Conservation (phyloP, 1,284 basidiomycete species). For the Ustilago lituana region DNA sequence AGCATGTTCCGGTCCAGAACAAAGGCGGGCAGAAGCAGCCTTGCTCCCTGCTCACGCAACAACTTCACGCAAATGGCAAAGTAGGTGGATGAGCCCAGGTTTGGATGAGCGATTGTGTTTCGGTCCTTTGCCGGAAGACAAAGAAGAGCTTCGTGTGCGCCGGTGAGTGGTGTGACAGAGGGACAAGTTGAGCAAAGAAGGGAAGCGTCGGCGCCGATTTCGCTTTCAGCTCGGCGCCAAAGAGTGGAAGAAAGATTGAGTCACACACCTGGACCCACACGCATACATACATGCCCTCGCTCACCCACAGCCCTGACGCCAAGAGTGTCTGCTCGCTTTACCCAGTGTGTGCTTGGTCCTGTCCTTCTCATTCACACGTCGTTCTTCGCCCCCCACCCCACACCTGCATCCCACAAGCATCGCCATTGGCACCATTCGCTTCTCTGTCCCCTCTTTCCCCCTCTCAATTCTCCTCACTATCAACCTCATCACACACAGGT, state of each 20-base stretch:
- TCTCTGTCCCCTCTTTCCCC: neutral
- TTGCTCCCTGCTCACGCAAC: too few species aligned
- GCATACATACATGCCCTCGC: neutral
- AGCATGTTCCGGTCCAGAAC: too few species aligned
- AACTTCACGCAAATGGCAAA: too few species aligned
- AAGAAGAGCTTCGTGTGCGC: too few species aligned
- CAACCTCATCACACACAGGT: too few species aligned
- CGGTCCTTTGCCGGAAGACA: too few species aligned
- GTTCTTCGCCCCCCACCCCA: slow-evolving; percentile 3
- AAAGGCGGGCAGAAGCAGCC: too few species aligned
- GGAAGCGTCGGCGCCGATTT: neutral
- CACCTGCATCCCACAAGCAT: slow-evolving; percentile 1
- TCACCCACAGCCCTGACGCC: neutral
- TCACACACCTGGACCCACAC: slow-evolving; percentile 1
- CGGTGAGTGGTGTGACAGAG: too few species aligned
- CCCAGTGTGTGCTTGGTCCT: neutral
- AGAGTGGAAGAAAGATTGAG: slow-evolving; percentile 3
- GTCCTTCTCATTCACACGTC: neutral
- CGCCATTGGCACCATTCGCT: slow-evolving; percentile 1
- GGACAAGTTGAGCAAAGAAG: neutral
- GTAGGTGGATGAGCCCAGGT: too few species aligned
- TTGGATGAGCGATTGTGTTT: too few species aligned
- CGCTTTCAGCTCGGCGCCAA: slow-evolving; percentile 7
- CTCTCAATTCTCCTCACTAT: neutral
- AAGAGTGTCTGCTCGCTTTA: neutral